phyloP scores from a whole-genome alignment of 2,329 filamentous ascomycete genomes.

The Tolypocladium ovalisporum region DNA sequence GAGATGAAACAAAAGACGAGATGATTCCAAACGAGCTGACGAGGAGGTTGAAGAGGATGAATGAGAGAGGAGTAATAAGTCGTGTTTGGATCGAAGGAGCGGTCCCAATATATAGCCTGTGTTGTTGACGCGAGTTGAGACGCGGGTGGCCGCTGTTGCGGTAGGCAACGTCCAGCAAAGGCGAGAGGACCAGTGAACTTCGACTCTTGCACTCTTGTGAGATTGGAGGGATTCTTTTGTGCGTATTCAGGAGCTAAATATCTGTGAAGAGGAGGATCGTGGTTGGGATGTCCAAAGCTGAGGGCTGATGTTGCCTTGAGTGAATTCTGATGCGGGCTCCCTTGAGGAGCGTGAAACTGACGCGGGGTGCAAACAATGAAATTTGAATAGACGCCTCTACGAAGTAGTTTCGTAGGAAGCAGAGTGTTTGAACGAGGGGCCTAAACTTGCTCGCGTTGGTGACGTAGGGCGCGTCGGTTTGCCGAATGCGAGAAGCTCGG shows the following conservation, averaged over 20 bases:
- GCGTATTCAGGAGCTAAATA: not conserved
- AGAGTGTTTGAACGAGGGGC: not conserved
- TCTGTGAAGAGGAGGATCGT: not conserved
- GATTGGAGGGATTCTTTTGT: not conserved
- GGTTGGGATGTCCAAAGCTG: too few relatives aligned
- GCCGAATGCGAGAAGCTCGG: not conserved
- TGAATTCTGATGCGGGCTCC: not conserved
- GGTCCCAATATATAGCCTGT: not conserved
- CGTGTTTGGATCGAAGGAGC: not conserved
- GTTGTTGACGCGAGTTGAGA: not conserved
- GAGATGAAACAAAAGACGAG: not conserved
- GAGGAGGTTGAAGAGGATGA: not conserved
- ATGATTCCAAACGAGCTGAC: not conserved
- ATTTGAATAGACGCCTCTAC: not conserved
- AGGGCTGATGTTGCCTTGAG: not conserved
- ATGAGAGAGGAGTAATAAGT: not conserved
- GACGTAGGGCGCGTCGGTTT: not conserved
- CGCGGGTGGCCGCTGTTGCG: not conserved
- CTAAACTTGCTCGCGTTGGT: not conserved
- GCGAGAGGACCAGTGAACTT: not conserved
- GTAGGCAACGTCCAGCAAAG: not conserved
- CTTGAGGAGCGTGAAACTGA: not conserved
- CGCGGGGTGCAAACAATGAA: not conserved
- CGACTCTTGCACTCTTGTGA: too few relatives aligned
- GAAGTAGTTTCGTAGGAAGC: not conserved